These are phyloP conservation scores for Ustilago cynodontis DNA, from an alignment of 1,284 basidiomycete species.

Conservation along the genomic window DNA sequence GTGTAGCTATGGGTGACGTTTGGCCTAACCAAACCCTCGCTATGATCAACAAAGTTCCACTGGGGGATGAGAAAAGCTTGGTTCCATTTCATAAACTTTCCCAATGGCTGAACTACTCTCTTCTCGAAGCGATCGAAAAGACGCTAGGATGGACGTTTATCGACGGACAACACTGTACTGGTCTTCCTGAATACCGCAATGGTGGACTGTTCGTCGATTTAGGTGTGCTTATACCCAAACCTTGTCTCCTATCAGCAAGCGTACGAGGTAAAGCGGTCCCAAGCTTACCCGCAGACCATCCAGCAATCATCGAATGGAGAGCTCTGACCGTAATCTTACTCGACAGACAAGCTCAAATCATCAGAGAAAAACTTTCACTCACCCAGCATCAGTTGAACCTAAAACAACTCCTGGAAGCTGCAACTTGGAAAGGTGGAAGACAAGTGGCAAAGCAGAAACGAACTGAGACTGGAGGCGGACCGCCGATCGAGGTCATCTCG, in stretches of 20 bases:
- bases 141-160: constrained; percentile 81
- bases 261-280: constrained; percentile 48
- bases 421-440: constrained; percentile 91
- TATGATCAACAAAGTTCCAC: not conserved
- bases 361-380: constrained; percentile 32
- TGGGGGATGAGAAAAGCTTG: constrained; percentile 70
- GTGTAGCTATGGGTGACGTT: constrained; percentile 84
- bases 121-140: constrained; percentile 58
- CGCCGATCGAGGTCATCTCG: constrained; percentile 76
- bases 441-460: constrained; percentile 87
- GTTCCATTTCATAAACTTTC: constrained; percentile 95
- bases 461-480: constrained; percentile 80
- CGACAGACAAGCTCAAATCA: constrained; percentile 45
- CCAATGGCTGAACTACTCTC: constrained; percentile 76
- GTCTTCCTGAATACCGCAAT: constrained; percentile 61
- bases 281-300: constrained; percentile 79
- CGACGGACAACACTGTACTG: constrained; percentile 81
- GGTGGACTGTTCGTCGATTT: constrained; percentile 85
- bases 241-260: constrained; percentile 73
- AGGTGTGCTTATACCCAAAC: constrained; percentile 70
- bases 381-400: constrained; percentile 76
- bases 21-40: constrained; percentile 75
- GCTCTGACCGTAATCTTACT: constrained; percentile 92
- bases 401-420: constrained; percentile 89
- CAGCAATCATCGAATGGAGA: constrained; percentile 94